Conservation (phyloP, 2,329 filamentous ascomycete species). For the Neopestalotiopsis sp. region DNA sequence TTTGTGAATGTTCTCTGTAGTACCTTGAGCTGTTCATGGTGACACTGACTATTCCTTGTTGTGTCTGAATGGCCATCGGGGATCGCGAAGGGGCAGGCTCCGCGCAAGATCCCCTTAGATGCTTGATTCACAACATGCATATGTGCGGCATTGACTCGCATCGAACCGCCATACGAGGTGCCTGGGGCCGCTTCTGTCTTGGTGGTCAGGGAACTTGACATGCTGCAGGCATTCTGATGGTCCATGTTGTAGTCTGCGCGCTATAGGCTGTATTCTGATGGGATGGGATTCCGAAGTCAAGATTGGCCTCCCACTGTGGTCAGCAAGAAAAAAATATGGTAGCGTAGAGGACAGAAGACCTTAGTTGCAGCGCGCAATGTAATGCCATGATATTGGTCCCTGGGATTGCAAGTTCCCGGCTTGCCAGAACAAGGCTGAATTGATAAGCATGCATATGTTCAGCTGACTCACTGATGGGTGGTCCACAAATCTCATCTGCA, state of each 20-base stretch:
- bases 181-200: too few relatives aligned
- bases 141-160: background rate
- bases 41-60: background rate
- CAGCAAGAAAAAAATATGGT: background rate
- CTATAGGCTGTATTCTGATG: background rate
- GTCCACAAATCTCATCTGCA: background rate
- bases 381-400: background rate
- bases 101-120: background rate
- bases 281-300: background rate
- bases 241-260: background rate
- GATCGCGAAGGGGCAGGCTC: background rate
- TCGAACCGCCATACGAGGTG: background rate
- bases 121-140: background rate
- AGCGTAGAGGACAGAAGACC: background rate
- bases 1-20: background rate
- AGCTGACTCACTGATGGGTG: background rate
- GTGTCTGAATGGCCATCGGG: background rate
- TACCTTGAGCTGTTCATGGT: background rate
- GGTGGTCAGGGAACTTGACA: too few relatives aligned
- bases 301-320: background rate
- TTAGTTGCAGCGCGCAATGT: background rate
- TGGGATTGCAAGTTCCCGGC: background rate
- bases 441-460: background rate
- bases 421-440: background rate
- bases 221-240: background rate